phyloP scores from a whole-genome alignment of 495 filamentous ascomycete species.

The Neurospora tetraspora region DNA sequence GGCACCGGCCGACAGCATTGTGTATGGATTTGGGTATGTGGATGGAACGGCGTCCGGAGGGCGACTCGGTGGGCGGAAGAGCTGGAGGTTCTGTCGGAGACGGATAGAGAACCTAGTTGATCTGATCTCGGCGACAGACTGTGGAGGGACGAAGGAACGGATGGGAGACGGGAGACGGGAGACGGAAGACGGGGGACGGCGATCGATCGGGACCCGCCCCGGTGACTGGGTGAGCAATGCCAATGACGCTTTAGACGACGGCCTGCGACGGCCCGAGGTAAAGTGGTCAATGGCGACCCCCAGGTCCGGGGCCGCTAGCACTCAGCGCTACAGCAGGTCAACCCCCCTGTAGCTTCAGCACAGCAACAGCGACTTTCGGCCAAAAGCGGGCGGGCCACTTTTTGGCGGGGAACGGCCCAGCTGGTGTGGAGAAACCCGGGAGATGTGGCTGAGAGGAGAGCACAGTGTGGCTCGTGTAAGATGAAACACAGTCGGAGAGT shows the following conservation, averaged over 20 bases:
- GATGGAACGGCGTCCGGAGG: neutral
- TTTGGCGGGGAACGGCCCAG: neutral
- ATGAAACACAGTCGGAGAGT: neutral
- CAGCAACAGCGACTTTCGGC: neutral
- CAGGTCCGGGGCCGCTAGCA: neutral
- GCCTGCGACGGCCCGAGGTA: slow-evolving; percentile 25
- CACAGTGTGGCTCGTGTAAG: neutral
- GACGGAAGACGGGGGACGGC: neutral
- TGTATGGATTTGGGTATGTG: slow-evolving; percentile 3
- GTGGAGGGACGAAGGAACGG: neutral
- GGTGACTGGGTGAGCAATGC: neutral
- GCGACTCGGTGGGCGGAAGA: neutral
- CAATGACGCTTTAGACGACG: slow-evolving; percentile 8
- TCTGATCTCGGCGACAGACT: neutral
- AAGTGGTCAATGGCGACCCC: neutral
- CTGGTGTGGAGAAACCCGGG: neutral
- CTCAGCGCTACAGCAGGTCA: neutral
- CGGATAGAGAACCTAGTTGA: neutral
- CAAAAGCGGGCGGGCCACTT: neutral
- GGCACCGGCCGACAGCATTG: slow-evolving; percentile 16
- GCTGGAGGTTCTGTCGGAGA: neutral
- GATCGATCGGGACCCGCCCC: neutral
- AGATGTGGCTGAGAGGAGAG: neutral
- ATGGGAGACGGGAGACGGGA: neutral
- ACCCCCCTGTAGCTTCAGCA: neutral